Evolutionary conservation across 768 basidiomycete genomes (phyloP), one percentile per base, ranked within the genome.

Genomic region (Guyanaporus albipodus): DNA sequence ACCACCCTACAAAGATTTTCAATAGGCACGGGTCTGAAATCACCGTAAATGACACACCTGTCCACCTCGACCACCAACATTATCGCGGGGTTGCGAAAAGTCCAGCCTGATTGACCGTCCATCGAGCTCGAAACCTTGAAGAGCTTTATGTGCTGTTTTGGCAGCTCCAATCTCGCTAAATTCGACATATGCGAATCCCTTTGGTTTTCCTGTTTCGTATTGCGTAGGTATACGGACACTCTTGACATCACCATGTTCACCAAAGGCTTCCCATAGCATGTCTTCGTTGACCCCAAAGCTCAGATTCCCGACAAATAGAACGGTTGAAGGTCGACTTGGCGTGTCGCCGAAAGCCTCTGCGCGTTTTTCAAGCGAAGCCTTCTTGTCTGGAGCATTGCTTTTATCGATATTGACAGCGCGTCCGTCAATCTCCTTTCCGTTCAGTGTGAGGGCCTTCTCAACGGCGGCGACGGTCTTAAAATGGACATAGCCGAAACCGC

Each of bases 181-280:
- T 68, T 97, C 92, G 61, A 99, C 88, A 69, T 98, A 98, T 18
- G 84, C 96, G 68, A 95, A 98, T 59, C 96, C 96, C 69, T 97
- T 98, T 37, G 90, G 84, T 51, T 75, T 78, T 23, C 92, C 93
- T 7, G 87, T 78, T 40, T 99, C 96, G 55, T 90, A 77, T 67
- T 98, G 93, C 31, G 93, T 96, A 24, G 93, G 92, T 40, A 99
- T 71, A 46, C 93, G 82, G 32, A 97, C 90, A 60, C 73, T 85
- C 72, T 88, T 87, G 52, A 96, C 80, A 34, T 80, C 75, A 47
- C 91, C 91, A 63, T 84, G 85, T 62, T 92, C 91, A 53, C 82
- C 84, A 68, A 98, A 99, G 56, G 82, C 77, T 66, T 87, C 81
- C 91, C 92, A 97, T 27, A 97, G 73, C 12, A 73, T 69, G 63